A percentile compares a stretch with the other conserved stretches of the same genome.
Evolutionary conservation across 768 basidiomycete genomes (phyloP).

Genomic region (Goffeauzyma gilvescens): DNA sequence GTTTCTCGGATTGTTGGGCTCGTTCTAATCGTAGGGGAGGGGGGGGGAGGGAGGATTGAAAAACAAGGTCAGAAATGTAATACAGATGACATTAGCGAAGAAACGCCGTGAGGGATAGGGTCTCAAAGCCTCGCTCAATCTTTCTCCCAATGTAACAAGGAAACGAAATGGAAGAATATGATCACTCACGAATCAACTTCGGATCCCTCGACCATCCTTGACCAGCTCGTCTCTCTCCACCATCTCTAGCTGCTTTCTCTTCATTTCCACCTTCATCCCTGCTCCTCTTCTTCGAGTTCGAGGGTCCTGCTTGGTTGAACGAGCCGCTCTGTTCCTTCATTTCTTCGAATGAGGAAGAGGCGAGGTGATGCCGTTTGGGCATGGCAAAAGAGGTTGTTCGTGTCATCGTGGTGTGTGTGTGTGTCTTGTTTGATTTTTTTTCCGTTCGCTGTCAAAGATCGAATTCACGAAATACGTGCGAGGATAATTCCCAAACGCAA

Average conservation of each 20-base stretch:
- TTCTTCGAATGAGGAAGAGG: slow-evolving; percentile 28
- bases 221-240: slow-evolving; percentile 9
- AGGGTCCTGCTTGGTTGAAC: slow-evolving; percentile 11
- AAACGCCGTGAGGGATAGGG: neutral
- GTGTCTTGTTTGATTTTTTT: too few relatives aligned
- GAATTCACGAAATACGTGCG: too few relatives aligned
- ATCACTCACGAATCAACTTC: slow-evolving; percentile 19
- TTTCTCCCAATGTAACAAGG: too few relatives aligned
- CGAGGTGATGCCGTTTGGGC: slow-evolving; percentile 19
- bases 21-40: slow-evolving; percentile 8
- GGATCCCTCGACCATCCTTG: slow-evolving; percentile 12
- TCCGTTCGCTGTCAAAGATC: too few relatives aligned
- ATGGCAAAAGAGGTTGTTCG: slow-evolving; percentile 30
- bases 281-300: slow-evolving; percentile 36
- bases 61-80: slow-evolving; percentile 16
- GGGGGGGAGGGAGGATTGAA: neutral
- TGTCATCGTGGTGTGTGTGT: slow-evolving; percentile 15
- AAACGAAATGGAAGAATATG: neutral
- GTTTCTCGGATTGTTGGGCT: slow-evolving; percentile 37
- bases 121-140: too few relatives aligned
- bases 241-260: slow-evolving; percentile 3
- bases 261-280: slow-evolving; percentile 29
- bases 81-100: slow-evolving; percentile 10
- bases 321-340: slow-evolving; percentile 1
- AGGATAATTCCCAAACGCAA: too few relatives aligned